These are phyloP conservation scores for Spirogloea muscicola DNA, from an alignment of 139 green algal species.

Conservation along the genomic window DNA sequence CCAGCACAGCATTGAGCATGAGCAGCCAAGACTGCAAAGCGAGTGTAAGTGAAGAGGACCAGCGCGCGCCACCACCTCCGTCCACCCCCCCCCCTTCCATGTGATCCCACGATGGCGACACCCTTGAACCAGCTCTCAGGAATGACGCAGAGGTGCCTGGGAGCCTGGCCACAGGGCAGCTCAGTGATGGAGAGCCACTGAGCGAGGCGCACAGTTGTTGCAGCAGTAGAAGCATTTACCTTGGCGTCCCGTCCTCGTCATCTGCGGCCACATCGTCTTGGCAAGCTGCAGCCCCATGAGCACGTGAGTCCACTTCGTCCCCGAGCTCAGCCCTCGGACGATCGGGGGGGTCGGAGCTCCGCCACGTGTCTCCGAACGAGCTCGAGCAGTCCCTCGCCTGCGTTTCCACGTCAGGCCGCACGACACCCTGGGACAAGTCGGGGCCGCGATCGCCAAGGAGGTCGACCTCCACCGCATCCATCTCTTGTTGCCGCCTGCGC, in stretches of 20 bases:
- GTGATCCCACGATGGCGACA: neutral
- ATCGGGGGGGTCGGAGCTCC: too few species aligned
- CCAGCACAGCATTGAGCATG: neutral
- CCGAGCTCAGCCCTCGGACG: neutral
- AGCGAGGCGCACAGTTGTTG: neutral
- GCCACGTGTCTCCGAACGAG: slow-evolving; percentile 4
- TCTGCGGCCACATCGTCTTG: neutral
- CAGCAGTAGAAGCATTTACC: neutral
- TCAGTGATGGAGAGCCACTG: neutral
- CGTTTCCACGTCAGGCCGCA: slow-evolving; percentile 1
- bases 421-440: too few species aligned
- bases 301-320: neutral
- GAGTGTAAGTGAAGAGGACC: neutral
- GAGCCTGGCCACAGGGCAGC: too few species aligned
- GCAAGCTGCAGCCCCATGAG: neutral
- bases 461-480: too few species aligned
- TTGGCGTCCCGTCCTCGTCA: neutral
- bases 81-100: too few species aligned
- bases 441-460: too few species aligned
- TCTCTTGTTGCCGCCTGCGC: too few species aligned
- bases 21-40: neutral
- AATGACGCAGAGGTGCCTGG: too few species aligned
- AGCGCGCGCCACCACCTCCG: too few species aligned
- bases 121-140: too few species aligned
- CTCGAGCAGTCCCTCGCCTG: slow-evolving; percentile 22